Base-by-base conservation (phyloP, 345 rosid species). In the Geranium brycei region DNA sequence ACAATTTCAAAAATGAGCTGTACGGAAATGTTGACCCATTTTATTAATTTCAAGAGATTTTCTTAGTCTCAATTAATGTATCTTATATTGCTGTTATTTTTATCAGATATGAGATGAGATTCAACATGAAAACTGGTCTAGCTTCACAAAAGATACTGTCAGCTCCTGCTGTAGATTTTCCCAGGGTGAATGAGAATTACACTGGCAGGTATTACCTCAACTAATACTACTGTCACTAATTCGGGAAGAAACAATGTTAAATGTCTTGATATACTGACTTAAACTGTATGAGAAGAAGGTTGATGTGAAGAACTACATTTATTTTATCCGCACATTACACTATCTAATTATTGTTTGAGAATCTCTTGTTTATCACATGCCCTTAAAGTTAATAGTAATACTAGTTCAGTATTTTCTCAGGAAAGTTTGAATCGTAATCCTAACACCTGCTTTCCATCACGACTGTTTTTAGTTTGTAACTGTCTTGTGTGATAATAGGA, bases 31-130 rank as follows among this genome's bases (percentile, higher is more conserved):
- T 40, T 68, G 67, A 55, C 35, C 12, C 15, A 18, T 70, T 23
- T 13, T 16, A 19, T 64, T 40, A 65, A 35, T 64, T 61, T 35
- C 10, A 57, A 14, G 19, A 61, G 41, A 31, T 14, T 38, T 63
- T 19, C 69, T 2, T 23, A n/a, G 67, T 30, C 35, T 17, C 31
- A 17, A n/a, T n/a, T n/a, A n/a, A 13, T 35, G 17, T 61, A 17
- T 63, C 51, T 58, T 4, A 35, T 7, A 7, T 35, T 35, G 41
- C 41, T 66, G 70, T 72, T 75, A 28, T 68, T 32, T 59, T 60
- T 38, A 63, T 63, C 81, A 92, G 97, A 72, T 89, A 86, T 19
- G 97, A 93, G 79, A 90, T 93, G 99, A 82, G 88, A 65, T 93
- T 93, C 85, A 86, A 93, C 81, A 82, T 87, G 95, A 81, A 85